Evolutionary conservation across 495 filamentous ascomycete genomes (phyloP), one percentile per base, ranked within the genome.

Genomic region (Penicillium nucicola): DNA sequence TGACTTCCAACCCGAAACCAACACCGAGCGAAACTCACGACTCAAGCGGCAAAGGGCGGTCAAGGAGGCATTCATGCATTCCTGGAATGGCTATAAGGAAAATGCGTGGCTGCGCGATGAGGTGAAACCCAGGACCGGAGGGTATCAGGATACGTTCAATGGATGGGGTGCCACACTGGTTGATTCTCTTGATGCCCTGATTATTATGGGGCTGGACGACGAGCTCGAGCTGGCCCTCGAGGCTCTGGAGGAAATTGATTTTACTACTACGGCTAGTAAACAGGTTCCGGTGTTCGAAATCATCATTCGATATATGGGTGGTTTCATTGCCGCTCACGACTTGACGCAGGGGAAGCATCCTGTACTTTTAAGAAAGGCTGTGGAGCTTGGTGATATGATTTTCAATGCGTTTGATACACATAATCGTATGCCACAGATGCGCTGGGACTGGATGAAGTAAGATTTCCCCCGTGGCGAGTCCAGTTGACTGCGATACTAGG

Each of bases 381-480:
- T 81, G 8, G 90, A 96, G 66, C 73, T 99, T 33, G 95, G 82
- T 9, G 88, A 96, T 50, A 79, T 99, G 43, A 68, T 98, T 30
- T 95, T 90, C 72, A 82, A 87, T 49, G 85, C 88, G 8, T 99
- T 99, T 66, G 93, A 99, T 65, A 97, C 93, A 12, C 89, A 89
- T 2, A 97, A 97, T 62, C 79, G 90, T 45, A 95, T 99, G 90
- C 93, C 92, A 9, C 64, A 88, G 45, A 78, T 78, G 32, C 70
- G 76, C 45, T 84, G 74, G 76, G 56, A 74, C 34, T 79, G 75
- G 68, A 70, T 74, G 22, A 68, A 60, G 68, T 71, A 45, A 28
- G 25, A 28, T 28, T 8, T 28, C 10, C 25, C 25, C 25, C 25
- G 5, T 28, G 25, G 25, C 22, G 22, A 28, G 25, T 28, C 25